These are phyloP conservation scores for Elaeis oleifera DNA, from an alignment of 202 grass and related monocot species.

Conservation along the genomic window DNA sequence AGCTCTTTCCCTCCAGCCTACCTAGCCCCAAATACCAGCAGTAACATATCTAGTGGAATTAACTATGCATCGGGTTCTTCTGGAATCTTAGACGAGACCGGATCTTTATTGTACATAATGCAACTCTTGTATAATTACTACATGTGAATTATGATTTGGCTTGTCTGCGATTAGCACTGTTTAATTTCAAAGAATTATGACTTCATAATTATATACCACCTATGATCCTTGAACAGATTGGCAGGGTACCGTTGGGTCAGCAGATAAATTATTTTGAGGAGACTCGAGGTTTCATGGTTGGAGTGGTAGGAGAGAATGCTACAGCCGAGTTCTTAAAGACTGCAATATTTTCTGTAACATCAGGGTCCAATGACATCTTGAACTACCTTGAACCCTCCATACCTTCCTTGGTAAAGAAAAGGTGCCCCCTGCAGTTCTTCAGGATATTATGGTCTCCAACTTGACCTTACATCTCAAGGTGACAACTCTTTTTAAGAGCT, in stretches of 20 bases:
- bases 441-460: slow-evolving; percentile 64
- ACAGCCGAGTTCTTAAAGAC: slow-evolving; percentile 44
- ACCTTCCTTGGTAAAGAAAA: slow-evolving; percentile 52
- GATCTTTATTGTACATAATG: slow-evolving; percentile 53
- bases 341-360: slow-evolving; percentile 42
- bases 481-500: not conserved
- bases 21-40: slow-evolving; percentile 48
- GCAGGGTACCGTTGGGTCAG: slow-evolving; percentile 53
- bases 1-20: slow-evolving; percentile 54
- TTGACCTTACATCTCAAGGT: slow-evolving; percentile 75
- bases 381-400: slow-evolving; percentile 67
- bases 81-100: slow-evolving; percentile 82
- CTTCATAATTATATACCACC: not conserved
- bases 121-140: not conserved
- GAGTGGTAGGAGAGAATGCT: slow-evolving; percentile 35
- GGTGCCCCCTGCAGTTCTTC: slow-evolving; percentile 36
- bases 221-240: slow-evolving; percentile 33
- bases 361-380: slow-evolving; percentile 79
- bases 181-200: not conserved
- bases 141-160: slow-evolving; percentile 11
- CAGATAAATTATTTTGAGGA: slow-evolving; percentile 74
- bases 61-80: slow-evolving; percentile 91
- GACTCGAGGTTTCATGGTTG: slow-evolving; percentile 39
- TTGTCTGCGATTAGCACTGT: not conserved
- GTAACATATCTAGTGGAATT: slow-evolving; percentile 31